Evolutionary conservation across 2,329 filamentous ascomycete species (phyloP).

Genomic region (Penicillium brasilianum): DNA sequence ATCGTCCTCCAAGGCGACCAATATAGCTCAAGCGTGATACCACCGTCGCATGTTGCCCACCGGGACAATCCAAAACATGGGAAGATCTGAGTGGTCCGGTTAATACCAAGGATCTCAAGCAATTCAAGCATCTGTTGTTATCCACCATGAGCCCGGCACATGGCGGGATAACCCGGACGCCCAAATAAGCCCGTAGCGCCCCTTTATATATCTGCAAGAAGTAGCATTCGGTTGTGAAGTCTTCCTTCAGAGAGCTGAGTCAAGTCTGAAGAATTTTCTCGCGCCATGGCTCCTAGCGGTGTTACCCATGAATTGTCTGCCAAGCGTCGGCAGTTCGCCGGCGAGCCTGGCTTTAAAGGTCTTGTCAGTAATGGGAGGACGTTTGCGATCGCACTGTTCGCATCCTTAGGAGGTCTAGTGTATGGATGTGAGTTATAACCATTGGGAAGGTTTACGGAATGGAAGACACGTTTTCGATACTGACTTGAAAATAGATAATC

Average conservation of each 20-base stretch:
- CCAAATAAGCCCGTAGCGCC: background rate
- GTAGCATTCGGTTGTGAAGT: background rate
- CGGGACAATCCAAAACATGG: background rate
- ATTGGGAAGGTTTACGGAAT: background rate
- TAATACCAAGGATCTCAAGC: conserved; percentile 2
- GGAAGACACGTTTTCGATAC: background rate
- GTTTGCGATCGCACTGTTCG: conserved; percentile 16
- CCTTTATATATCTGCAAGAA: background rate
- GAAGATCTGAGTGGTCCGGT: background rate
- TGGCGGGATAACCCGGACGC: conserved; percentile 3
- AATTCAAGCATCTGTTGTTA: background rate
- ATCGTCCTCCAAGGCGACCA: background rate
- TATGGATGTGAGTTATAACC: conserved; percentile 11
- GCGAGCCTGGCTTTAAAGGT: conserved; percentile 15
- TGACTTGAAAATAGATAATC: conserved; percentile 12
- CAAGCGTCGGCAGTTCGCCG: conserved; percentile 13
- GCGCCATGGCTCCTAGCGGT: conserved; percentile 2
- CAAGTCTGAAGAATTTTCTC: background rate
- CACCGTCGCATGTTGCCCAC: background rate
- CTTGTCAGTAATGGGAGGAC: conserved; percentile 13
- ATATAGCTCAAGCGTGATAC: background rate
- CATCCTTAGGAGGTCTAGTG: conserved; percentile 16
- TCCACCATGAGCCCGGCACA: background rate
- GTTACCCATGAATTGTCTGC: conserved; percentile 8
- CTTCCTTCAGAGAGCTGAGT: background rate